These are phyloP conservation scores for Talaromyces proteolyticus DNA, from an alignment of 495 filamentous ascomycete species.

Conservation along the genomic window DNA sequence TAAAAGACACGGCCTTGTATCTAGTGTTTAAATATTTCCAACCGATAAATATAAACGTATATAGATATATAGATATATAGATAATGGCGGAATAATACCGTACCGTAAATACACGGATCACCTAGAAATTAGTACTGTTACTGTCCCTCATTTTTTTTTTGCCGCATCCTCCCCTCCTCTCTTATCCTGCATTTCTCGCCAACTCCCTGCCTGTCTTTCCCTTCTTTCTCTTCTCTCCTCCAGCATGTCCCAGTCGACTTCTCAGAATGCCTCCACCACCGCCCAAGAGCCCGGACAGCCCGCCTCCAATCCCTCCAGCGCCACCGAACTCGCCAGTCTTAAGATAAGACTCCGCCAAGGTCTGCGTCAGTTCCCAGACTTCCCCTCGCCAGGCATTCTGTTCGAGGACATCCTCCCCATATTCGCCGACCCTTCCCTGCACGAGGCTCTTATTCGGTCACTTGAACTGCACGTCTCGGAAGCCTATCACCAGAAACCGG, in stretches of 20 bases:
- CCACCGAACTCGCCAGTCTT: slow-evolving; percentile 90
- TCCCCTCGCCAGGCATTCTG: slow-evolving; percentile 87
- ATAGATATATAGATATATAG: no score
- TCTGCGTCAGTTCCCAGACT: slow-evolving; percentile 81
- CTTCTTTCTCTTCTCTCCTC: slow-evolving; percentile 22
- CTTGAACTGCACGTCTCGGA: slow-evolving; percentile 76
- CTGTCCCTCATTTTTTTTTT: slow-evolving; percentile 16
- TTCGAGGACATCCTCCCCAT: slow-evolving; percentile 99
- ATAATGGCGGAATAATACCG: no score
- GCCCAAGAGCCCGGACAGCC: slow-evolving; percentile 42
- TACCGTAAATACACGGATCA: no score
- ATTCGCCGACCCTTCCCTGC: slow-evolving; percentile 73
- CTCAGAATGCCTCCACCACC: slow-evolving; percentile 34
- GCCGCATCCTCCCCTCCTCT: slow-evolving; percentile 15
- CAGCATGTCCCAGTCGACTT: slow-evolving; percentile 54
- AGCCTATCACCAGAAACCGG: slow-evolving; percentile 54
- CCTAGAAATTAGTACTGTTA: no score
- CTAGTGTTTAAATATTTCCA: no score
- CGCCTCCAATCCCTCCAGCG: slow-evolving; percentile 56
- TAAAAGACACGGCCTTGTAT: no score
- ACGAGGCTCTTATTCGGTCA: slow-evolving; percentile 73
- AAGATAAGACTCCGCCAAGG: slow-evolving; percentile 65
- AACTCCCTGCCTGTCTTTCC: slow-evolving; percentile 23
- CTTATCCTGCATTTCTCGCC: slow-evolving; percentile 20
- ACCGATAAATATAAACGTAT: no score